These are phyloP conservation scores for Lentinula boryana DNA, from an alignment of 768 basidiomycete genomes.

Conservation along the genomic window DNA sequence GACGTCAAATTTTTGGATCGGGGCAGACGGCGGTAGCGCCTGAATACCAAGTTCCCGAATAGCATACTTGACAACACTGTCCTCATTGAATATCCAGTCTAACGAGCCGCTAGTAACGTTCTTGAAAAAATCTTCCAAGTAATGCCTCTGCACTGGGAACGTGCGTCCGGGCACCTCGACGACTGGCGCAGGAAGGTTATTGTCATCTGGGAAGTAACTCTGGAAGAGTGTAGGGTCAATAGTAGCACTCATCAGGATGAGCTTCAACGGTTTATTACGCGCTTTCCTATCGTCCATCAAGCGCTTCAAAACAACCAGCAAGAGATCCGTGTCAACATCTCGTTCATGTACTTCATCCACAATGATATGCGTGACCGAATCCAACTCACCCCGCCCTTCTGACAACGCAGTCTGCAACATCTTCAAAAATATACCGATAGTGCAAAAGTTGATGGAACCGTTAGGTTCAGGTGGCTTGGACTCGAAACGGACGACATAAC, in stretches of 20 bases:
- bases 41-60: constrained; percentile 51
- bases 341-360: constrained; percentile 98
- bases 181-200: constrained; percentile 56
- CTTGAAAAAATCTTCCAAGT: constrained; percentile 72
- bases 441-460: constrained; percentile 89
- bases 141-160: constrained; percentile 79
- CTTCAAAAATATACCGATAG: constrained; percentile 86
- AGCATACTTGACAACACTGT: constrained; percentile 67
- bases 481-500: constrained; percentile 93
- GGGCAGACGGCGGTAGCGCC: constrained; percentile 19
- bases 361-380: constrained; percentile 82
- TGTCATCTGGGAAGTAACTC: constrained; percentile 70
- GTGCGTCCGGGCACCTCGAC: constrained; percentile 88
- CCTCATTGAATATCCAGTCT: constrained; percentile 66
- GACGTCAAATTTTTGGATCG: constrained; percentile 14
- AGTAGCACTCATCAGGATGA: constrained; percentile 94
- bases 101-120: constrained; percentile 37
- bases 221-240: constrained; percentile 90
- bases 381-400: constrained; percentile 41
- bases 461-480: constrained; percentile 69
- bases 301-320: constrained; percentile 85
- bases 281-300: constrained; percentile 69
- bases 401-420: constrained; percentile 73
- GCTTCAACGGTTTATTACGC: constrained; percentile 68
- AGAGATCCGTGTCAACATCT: constrained; percentile 86